phyloP scores from a whole-genome alignment of 441 rosid species.

The Erysimum cheiri region DNA sequence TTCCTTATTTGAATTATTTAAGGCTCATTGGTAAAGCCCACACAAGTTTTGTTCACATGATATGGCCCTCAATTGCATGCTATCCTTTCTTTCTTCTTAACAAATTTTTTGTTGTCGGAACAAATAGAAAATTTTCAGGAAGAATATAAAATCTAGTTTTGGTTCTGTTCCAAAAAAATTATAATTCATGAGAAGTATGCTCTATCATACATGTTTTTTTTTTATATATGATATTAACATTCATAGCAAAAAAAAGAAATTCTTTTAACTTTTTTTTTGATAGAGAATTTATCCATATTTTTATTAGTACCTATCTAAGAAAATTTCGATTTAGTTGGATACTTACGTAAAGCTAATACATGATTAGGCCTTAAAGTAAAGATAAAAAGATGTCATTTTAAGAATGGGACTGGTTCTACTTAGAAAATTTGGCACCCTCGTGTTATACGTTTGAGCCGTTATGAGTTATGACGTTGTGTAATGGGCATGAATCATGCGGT shows the following conservation, averaged over 20 bases:
- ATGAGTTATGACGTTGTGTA: neutral
- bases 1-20: neutral
- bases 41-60: too few relatives aligned
- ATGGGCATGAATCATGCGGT: neutral
- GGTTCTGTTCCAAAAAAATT: too few relatives aligned
- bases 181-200: too few relatives aligned
- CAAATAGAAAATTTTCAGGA: too few relatives aligned
- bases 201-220: too few relatives aligned
- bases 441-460: neutral
- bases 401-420: neutral
- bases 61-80: neutral
- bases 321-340: neutral
- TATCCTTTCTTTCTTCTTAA: neutral
- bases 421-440: neutral
- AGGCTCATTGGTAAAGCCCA: neutral
- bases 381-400: conserved; percentile 1
- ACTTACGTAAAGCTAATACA: conserved; percentile 15
- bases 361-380: neutral
- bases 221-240: too few relatives aligned
- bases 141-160: too few relatives aligned
- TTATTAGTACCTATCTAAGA: too few relatives aligned
- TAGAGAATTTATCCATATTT: too few relatives aligned
- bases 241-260: too few relatives aligned
- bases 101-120: too few relatives aligned
- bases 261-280: too few relatives aligned